These are phyloP conservation scores for Candida mesenterica DNA, from an alignment of 1,139 yeast species.

Conservation along the genomic window DNA sequence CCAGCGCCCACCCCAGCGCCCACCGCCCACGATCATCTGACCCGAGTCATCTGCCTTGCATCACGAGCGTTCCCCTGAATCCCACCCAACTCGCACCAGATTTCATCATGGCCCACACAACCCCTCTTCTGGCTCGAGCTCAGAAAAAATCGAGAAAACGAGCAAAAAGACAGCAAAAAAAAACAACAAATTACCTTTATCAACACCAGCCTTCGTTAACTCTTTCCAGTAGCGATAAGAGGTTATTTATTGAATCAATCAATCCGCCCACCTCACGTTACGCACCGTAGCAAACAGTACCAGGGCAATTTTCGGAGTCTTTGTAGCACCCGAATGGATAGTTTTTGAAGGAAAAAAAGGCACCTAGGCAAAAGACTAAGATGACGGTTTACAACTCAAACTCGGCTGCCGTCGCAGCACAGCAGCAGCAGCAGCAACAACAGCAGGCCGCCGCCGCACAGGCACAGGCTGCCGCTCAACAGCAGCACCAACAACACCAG, in stretches of 20 bases:
- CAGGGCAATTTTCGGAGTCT: neutral
- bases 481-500: slow-evolving; percentile 17
- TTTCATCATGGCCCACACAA: too few species aligned
- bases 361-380: neutral
- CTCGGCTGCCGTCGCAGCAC: slow-evolving; percentile 29
- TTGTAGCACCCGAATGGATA: neutral
- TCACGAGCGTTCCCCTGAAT: too few species aligned
- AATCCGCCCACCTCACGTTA: neutral
- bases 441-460: slow-evolving; percentile 22
- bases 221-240: neutral
- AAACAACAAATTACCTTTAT: neutral
- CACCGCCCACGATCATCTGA: too few species aligned
- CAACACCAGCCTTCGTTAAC: neutral
- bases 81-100: too few species aligned
- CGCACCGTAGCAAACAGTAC: neutral
- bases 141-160: too few species aligned
- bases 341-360: neutral
- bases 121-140: too few species aligned
- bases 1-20: too few species aligned
- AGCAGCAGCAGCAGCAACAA: slow-evolving; percentile 21
- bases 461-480: slow-evolving; percentile 12
- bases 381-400: slow-evolving; percentile 42
- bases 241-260: neutral
- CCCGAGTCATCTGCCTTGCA: too few species aligned
- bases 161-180: slow-evolving; percentile 1